phyloP scores from a whole-genome alignment of 768 basidiomycete genomes.

The Leccinum arenicola region DNA sequence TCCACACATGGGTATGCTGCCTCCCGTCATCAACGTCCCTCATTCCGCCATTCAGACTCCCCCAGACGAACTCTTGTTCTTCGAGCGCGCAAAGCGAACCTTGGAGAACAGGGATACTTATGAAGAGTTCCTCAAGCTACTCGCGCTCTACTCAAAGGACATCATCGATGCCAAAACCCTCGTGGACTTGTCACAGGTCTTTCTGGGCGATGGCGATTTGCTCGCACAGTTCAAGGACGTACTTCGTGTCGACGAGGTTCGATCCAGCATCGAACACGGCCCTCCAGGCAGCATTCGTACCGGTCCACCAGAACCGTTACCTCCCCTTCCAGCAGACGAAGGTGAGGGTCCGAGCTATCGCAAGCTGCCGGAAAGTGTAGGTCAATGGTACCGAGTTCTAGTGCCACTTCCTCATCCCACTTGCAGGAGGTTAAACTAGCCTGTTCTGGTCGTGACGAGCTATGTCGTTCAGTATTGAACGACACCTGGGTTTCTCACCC shows the following conservation, averaged over 20 bases:
- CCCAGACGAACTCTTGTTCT: conserved; percentile 85
- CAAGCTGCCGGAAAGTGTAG: conserved; percentile 80
- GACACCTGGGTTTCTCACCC: conserved; percentile 99
- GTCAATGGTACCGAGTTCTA: conserved; percentile 31
- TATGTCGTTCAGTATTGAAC: conserved; percentile 94
- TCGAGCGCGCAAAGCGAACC: conserved; percentile 85
- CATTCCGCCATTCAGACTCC: conserved; percentile 36
- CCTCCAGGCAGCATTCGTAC: conserved; percentile 78
- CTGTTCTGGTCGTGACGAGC: conserved; percentile 92
- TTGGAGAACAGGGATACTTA: conserved; percentile 74
- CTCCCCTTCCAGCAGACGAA: conserved; percentile 77
- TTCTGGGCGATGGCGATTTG: conserved; percentile 80
- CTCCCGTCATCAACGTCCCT: conserved; percentile 21
- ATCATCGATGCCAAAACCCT: conserved; percentile 85
- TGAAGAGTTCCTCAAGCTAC: conserved; percentile 92
- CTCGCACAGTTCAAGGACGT: conserved; percentile 83
- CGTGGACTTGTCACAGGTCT: conserved; percentile 74
- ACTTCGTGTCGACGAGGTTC: conserved; percentile 73
- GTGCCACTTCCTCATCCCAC: conserved; percentile 1
- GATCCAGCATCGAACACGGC: conserved; percentile 59
- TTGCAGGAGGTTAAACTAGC: conserved; percentile 81
- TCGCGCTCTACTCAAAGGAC: conserved; percentile 88
- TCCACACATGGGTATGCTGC: conserved; percentile 28
- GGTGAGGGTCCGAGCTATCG: conserved; percentile 94
- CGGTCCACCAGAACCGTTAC: conserved; percentile 70